phyloP scores from a whole-genome alignment of 345 rosid species.

The Bruguiera parviflora region DNA sequence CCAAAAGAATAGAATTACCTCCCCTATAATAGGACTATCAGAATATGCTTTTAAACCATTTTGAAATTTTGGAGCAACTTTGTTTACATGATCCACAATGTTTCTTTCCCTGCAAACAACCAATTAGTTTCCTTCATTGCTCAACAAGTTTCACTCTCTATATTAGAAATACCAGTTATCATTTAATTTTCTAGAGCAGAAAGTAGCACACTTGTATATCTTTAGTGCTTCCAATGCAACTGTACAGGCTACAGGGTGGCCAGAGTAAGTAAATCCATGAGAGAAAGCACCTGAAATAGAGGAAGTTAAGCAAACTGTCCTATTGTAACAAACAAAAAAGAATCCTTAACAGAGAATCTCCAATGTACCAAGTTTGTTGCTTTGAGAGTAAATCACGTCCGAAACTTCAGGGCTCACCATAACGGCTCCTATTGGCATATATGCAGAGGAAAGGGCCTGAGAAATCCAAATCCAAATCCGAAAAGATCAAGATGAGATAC shows the following conservation, averaged over 20 bases:
- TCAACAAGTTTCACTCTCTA: background rate
- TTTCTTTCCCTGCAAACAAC: conserved; percentile 62
- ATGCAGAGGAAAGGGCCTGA: conserved; percentile 91
- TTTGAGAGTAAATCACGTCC: conserved; percentile 85
- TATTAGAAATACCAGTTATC: background rate
- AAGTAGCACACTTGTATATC: conserved; percentile 55
- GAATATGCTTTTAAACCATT: conserved; percentile 78
- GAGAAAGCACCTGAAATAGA: conserved; percentile 62
- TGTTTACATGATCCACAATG: conserved; percentile 53
- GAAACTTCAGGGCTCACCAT: conserved; percentile 78
- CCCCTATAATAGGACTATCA: conserved; percentile 84
- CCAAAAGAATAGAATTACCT: conserved; percentile 41
- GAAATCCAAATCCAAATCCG: conserved; percentile 12
- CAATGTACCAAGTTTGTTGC: conserved; percentile 83
- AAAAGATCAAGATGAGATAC: background rate
- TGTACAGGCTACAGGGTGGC: conserved; percentile 93
- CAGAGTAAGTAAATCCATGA: conserved; percentile 96
- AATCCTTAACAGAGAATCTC: background rate
- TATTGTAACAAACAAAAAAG: background rate
- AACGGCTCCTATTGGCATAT: conserved; percentile 94
- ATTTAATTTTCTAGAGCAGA: background rate
- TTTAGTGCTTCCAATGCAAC: conserved; percentile 77
- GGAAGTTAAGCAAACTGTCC: conserved; percentile 7
- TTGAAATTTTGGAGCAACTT: conserved; percentile 72
- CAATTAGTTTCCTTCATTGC: background rate